Conservation (phyloP, 129 eudicot species). For the Logfia minima region DNA sequence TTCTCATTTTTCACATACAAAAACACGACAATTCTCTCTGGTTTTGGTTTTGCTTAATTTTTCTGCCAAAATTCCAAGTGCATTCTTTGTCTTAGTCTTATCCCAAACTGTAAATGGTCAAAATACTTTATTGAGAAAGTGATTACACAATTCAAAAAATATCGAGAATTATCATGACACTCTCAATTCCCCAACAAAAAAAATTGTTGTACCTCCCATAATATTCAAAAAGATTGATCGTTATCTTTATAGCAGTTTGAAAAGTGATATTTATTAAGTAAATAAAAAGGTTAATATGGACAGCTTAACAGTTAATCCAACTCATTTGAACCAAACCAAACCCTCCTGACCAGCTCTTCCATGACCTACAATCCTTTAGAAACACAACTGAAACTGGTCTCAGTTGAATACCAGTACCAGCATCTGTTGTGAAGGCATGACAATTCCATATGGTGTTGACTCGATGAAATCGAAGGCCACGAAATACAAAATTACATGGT, state of each 20-base stretch:
- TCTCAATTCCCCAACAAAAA: too few relatives aligned
- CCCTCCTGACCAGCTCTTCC: background rate
- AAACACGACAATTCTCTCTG: too few relatives aligned
- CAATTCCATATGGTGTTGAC: constrained; percentile 5
- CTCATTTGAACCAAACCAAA: background rate
- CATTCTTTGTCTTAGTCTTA: too few relatives aligned
- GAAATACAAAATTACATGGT: constrained; percentile 29
- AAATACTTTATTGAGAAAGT: too few relatives aligned
- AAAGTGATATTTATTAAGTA: background rate
- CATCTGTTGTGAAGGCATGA: background rate
- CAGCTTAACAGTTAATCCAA: background rate
- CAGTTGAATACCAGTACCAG: background rate
- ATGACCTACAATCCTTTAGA: background rate
- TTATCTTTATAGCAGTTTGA: background rate
- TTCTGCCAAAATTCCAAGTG: too few relatives aligned
- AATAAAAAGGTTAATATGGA: background rate
- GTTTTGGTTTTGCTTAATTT: too few relatives aligned
- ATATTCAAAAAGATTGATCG: background rate
- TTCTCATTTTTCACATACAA: too few relatives aligned
- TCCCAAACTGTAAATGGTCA: too few relatives aligned
- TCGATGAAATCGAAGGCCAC: constrained; percentile 20
- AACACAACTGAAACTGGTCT: background rate
- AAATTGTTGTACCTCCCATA: background rate
- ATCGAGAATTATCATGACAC: too few relatives aligned
- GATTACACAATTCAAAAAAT: too few relatives aligned